Evolutionary conservation across 495 filamentous ascomycete genomes (phyloP).

Genomic region (Penicillium canescens): DNA sequence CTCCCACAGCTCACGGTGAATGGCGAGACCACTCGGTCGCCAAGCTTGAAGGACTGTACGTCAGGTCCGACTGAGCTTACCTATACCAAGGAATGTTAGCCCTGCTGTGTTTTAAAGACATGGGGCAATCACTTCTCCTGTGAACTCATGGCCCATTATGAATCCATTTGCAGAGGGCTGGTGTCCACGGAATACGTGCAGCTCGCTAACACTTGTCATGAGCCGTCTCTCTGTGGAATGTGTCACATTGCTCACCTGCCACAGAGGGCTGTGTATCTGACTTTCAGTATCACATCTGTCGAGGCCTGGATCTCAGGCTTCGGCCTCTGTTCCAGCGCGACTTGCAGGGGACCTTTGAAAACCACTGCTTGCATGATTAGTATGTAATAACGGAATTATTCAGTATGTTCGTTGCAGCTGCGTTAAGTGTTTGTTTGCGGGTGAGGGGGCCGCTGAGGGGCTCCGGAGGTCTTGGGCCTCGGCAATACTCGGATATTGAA

Average conservation of each 20-base stretch:
- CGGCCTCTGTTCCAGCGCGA: constrained; percentile 44
- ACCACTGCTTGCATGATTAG: constrained; percentile 33
- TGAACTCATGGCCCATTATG: constrained; percentile 55
- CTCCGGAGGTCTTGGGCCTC: too few species aligned
- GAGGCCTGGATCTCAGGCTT: constrained; percentile 59
- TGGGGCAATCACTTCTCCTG: constrained; percentile 20
- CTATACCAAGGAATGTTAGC: too few species aligned
- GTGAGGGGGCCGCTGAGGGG: too few species aligned
- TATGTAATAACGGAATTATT: too few species aligned
- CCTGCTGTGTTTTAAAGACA: too few species aligned
- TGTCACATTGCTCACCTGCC: constrained; percentile 63
- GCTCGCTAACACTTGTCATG: constrained; percentile 13
- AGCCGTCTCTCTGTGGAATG: not conserved
- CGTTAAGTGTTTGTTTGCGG: not conserved
- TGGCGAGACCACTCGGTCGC: constrained; percentile 52
- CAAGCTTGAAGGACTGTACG: constrained; percentile 57
- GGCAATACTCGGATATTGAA: too few species aligned
- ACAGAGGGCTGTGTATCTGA: constrained; percentile 80
- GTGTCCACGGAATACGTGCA: constrained; percentile 30
- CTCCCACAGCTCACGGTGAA: constrained; percentile 68
- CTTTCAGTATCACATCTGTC: constrained; percentile 80
- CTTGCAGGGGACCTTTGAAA: constrained; percentile 36
- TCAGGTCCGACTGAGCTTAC: constrained; percentile 6
- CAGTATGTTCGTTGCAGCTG: too few species aligned
- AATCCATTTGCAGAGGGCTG: constrained; percentile 57